phyloP scores from a whole-genome alignment of 768 basidiomycete genomes.

The Saitozyma sp. region DNA sequence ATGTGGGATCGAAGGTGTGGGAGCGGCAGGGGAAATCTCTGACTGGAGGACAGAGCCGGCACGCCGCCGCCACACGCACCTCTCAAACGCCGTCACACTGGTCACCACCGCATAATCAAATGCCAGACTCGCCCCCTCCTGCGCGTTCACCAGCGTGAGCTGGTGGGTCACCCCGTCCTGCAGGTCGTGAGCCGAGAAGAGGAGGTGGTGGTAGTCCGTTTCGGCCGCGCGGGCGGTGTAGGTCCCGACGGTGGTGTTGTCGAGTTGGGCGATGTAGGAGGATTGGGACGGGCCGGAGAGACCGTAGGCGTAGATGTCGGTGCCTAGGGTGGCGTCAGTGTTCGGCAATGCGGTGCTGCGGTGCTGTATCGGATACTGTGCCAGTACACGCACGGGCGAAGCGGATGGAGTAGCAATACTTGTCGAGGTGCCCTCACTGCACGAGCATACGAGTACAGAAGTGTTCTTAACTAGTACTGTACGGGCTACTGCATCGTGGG shows the following conservation, averaged over 20 bases:
- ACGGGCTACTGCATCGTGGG: not conserved
- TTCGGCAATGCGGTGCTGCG: not conserved
- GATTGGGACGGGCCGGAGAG: slow-evolving; percentile 26
- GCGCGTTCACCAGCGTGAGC: slow-evolving; percentile 15
- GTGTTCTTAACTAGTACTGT: too few relatives aligned
- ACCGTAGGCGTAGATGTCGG: slow-evolving; percentile 32
- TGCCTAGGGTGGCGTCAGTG: slow-evolving; percentile 12
- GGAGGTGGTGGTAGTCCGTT: slow-evolving; percentile 7
- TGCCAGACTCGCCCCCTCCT: slow-evolving; percentile 20
- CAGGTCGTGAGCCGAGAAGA: slow-evolving; percentile 26
- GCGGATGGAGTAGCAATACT: too few relatives aligned
- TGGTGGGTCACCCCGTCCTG: slow-evolving; percentile 14
- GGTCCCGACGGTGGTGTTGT: slow-evolving; percentile 13
- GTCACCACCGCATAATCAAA: slow-evolving; percentile 31
- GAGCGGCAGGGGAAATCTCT: not conserved
- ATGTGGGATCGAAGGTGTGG: not conserved
- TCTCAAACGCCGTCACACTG: not conserved
- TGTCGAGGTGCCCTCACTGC: too few relatives aligned
- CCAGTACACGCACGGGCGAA: too few relatives aligned
- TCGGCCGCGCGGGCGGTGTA: slow-evolving; percentile 11
- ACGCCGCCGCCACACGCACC: not conserved
- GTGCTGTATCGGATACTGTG: too few relatives aligned
- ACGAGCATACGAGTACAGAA: too few relatives aligned
- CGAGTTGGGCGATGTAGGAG: slow-evolving; percentile 18
- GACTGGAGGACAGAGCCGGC: not conserved